Base-by-base conservation (phyloP, 768 basidiomycete genomes). In the Rhodotorula babjevae region DNA sequence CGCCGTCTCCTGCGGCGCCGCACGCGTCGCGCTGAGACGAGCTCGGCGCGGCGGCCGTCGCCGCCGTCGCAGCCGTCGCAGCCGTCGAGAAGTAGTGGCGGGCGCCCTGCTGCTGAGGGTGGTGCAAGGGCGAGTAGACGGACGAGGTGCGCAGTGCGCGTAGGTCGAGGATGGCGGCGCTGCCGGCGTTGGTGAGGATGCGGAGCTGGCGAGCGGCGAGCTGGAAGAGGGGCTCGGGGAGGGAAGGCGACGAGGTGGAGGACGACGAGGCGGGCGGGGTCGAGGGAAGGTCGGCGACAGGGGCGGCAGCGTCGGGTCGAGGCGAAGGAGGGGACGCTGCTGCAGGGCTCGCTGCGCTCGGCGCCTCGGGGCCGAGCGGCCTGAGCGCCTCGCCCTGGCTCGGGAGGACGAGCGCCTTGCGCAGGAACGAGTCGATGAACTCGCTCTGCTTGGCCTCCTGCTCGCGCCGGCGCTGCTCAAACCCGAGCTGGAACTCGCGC, bases 401-500 rank as follows among this genome's bases (percentile, higher is more conserved):
- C 2, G 71, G 73, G 29, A 69, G 36, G 47, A 74, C 73, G 58
- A 74, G 73, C 4, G 73, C 73, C 15, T 58, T 36, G 2, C 63
- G 64, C 7, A 74, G 59, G 57, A 74, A 70, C 0, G 19, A 0
- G 36, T 68, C 68, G 55, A 74, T 31, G 25, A 69, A 74, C 8
- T 67, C 65, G 57, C 29, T 36, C 52, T 74, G 73, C 25, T 50
- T 44, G 25, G 52, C 14, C 52, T 74, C 73, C 25, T 63, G 57
- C 46, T 67, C 65, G 12, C 73, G 56, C 7, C 68, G 61, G 1
- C 68, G 65, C 42, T 74, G 65, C 50, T 70, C 73, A 42, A 67
- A 70, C 6, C 73, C 73, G 33, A 69, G 73, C 36, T 61, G 61
- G 31, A 74, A 70, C 49, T 74, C 73, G 31, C 68, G 65, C 29